phyloP scores from a whole-genome alignment of 768 basidiomycete species.

The Tulasnella sp. region DNA sequence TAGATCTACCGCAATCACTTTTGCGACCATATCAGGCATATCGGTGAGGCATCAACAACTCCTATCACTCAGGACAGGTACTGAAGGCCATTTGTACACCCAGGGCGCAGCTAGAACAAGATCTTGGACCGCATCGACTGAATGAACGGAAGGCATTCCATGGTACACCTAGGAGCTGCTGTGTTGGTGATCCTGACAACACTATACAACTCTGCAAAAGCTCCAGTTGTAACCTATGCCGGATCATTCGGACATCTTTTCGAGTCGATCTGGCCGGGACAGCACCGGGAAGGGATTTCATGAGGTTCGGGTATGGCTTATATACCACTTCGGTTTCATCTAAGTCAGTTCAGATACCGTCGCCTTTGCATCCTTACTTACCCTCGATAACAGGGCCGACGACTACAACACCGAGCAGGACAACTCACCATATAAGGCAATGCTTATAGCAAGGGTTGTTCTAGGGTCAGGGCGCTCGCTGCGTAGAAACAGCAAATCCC shows the following conservation, averaged over 20 bases:
- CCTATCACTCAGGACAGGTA: too few species aligned
- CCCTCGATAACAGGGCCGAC: neutral
- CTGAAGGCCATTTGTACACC: too few species aligned
- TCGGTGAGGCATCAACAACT: too few species aligned
- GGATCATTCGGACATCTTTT: neutral
- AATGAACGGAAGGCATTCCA: neutral
- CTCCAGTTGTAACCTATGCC: neutral
- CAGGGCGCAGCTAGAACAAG: too few species aligned
- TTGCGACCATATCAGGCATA: too few species aligned
- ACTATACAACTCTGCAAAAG: neutral
- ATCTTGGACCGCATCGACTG: too few species aligned
- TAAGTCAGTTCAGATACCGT: neutral
- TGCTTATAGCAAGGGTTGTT: neutral
- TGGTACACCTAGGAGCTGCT: neutral
- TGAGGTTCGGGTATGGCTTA: neutral
- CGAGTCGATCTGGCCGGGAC: neutral
- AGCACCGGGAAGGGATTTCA: conserved; percentile 4
- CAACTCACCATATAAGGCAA: neutral
- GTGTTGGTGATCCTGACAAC: neutral
- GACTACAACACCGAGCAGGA: neutral
- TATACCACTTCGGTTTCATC: neutral
- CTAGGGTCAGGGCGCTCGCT: neutral
- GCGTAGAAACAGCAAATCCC: neutral
- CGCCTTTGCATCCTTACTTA: neutral
- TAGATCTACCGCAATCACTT: too few species aligned